phyloP scores from a whole-genome alignment of 345 rosid genomes.

The Hevea brasiliensis region DNA sequence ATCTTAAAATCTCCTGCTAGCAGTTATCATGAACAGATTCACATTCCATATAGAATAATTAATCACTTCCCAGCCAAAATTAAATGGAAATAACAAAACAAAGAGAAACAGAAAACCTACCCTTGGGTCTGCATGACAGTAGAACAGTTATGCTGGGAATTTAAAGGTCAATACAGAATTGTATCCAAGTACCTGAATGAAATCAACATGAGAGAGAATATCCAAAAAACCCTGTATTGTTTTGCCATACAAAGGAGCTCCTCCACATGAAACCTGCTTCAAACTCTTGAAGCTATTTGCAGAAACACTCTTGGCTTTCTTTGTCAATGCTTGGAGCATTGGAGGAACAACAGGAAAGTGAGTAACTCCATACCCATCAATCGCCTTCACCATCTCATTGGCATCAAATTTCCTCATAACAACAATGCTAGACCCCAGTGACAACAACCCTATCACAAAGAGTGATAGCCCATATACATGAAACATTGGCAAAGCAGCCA shows the following conservation, averaged over 20 bases:
- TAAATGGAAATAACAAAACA: background rate
- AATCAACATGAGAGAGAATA: constrained; percentile 62
- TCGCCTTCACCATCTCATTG: constrained; percentile 42
- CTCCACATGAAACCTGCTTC: constrained; percentile 85
- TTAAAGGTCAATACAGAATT: no score
- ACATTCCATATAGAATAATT: background rate
- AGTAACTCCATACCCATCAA: constrained; percentile 56
- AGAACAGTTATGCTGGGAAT: background rate
- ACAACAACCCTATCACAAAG: constrained; percentile 58
- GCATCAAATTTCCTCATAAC: constrained; percentile 67
- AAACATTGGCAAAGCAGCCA: constrained; percentile 72
- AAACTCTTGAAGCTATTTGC: constrained; percentile 53
- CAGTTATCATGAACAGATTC: background rate
- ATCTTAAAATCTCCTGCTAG: background rate
- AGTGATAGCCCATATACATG: constrained; percentile 78
- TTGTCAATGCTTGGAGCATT: constrained; percentile 52
- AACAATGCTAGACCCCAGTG: constrained; percentile 64
- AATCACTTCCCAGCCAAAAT: background rate
- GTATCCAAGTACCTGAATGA: constrained; percentile 66
- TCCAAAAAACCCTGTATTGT: constrained; percentile 52
- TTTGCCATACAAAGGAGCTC: constrained; percentile 60
- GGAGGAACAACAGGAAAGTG: constrained; percentile 87
- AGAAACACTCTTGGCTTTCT: constrained; percentile 32
- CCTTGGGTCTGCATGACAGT: background rate
- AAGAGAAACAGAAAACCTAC: background rate